These are phyloP conservation scores for Phytopythium aichiense DNA, from an alignment of 352 stramenopile species.

Conservation along the genomic window DNA sequence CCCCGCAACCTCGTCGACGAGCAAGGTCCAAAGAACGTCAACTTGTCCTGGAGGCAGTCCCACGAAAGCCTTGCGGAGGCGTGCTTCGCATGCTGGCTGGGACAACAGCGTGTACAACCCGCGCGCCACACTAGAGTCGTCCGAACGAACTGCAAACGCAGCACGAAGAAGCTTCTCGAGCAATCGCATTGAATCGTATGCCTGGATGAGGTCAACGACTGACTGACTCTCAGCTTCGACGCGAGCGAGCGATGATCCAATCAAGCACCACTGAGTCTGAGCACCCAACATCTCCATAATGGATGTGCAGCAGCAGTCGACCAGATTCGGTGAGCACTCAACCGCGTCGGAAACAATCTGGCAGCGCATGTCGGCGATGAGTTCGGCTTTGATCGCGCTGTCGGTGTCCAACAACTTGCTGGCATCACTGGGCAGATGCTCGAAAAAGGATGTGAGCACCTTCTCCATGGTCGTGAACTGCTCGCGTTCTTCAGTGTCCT, in stretches of 20 bases:
- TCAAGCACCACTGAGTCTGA: conserved; percentile 13
- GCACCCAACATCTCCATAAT: conserved; percentile 61
- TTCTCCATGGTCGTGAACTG: conserved; percentile 81
- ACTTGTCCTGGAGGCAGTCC: conserved; percentile 72
- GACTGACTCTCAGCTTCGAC: conserved; percentile 24
- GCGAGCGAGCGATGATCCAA: neutral
- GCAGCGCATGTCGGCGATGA: conserved; percentile 27
- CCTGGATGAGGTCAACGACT: conserved; percentile 56
- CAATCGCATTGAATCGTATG: conserved; percentile 84
- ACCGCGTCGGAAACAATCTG: conserved; percentile 57
- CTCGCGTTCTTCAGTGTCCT: conserved; percentile 78
- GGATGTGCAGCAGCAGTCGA: conserved; percentile 50
- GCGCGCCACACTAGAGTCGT: conserved; percentile 13
- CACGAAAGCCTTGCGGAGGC: conserved; percentile 66
- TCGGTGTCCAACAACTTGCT: conserved; percentile 11
- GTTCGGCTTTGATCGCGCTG: conserved; percentile 9
- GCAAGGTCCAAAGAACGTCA: conserved; percentile 68
- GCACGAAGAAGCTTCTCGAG: conserved; percentile 55
- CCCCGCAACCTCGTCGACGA: conserved; percentile 31
- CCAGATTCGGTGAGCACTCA: conserved; percentile 70
- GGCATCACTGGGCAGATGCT: conserved; percentile 8
- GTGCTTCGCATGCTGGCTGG: conserved; percentile 33
- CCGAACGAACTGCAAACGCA: conserved; percentile 19
- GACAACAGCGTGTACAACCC: conserved; percentile 54
- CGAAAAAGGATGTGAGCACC: conserved; percentile 54